phyloP scores from a whole-genome alignment of 768 basidiomycete genomes.

The Lactarius evosmus region DNA sequence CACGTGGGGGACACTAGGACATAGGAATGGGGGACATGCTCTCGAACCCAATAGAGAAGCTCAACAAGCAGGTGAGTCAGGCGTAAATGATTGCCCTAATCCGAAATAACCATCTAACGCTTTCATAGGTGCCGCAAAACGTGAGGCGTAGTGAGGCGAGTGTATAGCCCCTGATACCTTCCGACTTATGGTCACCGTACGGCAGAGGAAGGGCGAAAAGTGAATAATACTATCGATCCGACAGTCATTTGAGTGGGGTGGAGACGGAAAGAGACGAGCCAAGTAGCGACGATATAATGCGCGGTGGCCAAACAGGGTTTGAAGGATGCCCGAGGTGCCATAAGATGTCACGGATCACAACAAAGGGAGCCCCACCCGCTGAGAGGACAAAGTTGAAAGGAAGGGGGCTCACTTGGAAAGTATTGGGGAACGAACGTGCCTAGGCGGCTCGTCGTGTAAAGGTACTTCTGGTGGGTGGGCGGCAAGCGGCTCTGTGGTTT shows the following conservation, averaged over 20 bases:
- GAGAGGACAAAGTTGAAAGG: not conserved
- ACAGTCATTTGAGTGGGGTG: not conserved
- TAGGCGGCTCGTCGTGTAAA: conserved; percentile 5
- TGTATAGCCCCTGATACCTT: not conserved
- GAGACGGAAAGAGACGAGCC: not conserved
- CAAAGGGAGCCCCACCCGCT: not conserved
- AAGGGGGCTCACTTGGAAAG: conserved; percentile 26
- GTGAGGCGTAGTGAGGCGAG: not conserved
- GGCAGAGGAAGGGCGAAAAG: not conserved
- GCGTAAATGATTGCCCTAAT: not conserved
- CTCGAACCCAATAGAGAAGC: not conserved
- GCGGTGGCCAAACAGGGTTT: not conserved
- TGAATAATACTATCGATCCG: not conserved
- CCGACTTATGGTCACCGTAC: not conserved
- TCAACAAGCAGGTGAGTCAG: not conserved
- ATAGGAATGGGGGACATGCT: not conserved
- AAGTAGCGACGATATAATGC: not conserved
- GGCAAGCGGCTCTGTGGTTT: conserved; percentile 4
- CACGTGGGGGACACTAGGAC: not conserved
- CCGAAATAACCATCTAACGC: not conserved
- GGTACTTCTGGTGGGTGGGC: not conserved
- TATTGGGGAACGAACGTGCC: conserved; percentile 27
- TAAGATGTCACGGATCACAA: not conserved
- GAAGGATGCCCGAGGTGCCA: not conserved
- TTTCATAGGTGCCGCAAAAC: not conserved